Evolutionary conservation across 106 monocot genomes (phyloP), one percentile per base, ranked within the genome.

Genomic region (Platanthera guangdongensis): DNA sequence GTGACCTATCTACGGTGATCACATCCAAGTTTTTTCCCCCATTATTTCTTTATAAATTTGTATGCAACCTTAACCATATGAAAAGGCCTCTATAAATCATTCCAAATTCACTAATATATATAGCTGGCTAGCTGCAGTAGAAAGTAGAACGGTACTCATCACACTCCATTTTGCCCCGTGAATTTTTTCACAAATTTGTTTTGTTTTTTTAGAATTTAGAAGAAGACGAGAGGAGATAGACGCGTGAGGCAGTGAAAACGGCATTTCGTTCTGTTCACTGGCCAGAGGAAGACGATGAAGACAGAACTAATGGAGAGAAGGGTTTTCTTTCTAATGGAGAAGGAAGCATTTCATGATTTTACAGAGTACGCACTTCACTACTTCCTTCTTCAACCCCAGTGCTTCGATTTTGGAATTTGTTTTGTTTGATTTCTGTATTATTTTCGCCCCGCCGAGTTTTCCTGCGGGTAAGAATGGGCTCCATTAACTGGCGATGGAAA

Each of bases 401-500:
- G n/a, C 70, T 32, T 12, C 32, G 32, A 28, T 65, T 62, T 62
- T 32, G n/a, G 3, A 21, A 3, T n/a, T n/a, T n/a, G n/a, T 72
- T 51, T 39, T 1, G 50, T 50, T 69, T 45, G 46, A 14, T 70
- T 72, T 51, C 72, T 72, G 50, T 19, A 72, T 72, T 50, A 18
- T 72, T 39, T 51, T 72, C 16, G 46, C n/a, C 47, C 12, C 22
- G 10, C 50, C 46, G 49, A 72, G 72, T 72, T 50, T 49, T 50
- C 16, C 0, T 6, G 16, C 19, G 14, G 48, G 49, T 50, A 72
- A 72, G 72, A 50, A 72, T 72, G 72, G 72, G 72, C 72, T 72
- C 72, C 72, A 72, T 72, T 72, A 50, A 51, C 19, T 51, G 49
- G 51, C 51, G 5, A 47, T 21, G 50, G 6, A 9, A 50, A 7